These are phyloP conservation scores for Chrysanthemum seticuspe DNA, from an alignment of 129 eudicot species.

Conservation along the genomic window DNA sequence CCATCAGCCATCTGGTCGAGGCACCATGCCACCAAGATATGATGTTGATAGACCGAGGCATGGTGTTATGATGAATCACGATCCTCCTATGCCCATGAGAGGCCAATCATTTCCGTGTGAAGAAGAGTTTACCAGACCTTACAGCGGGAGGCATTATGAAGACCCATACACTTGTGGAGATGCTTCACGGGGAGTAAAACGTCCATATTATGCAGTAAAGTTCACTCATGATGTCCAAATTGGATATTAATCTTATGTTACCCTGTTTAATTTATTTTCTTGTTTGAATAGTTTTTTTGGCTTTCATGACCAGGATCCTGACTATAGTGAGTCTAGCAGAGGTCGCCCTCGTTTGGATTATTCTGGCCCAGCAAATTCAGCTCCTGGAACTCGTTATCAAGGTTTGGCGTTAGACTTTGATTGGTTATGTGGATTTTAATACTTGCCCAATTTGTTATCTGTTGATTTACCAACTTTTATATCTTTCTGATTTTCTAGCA, in stretches of 20 bases:
- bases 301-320: conserved; percentile 62
- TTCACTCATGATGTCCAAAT: not conserved
- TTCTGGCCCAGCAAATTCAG: conserved; percentile 44
- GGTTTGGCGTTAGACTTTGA: conserved; percentile 36
- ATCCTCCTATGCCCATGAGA: conserved; percentile 43
- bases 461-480: conserved; percentile 3
- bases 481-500: conserved; percentile 41
- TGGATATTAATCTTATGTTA: too few relatives aligned
- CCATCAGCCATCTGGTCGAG: conserved; percentile 39
- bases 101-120: conserved; percentile 52
- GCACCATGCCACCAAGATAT: conserved; percentile 44
- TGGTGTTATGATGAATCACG: conserved; percentile 35
- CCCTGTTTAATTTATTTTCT: not conserved
- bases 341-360: conserved; percentile 71
- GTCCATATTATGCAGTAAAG: conserved; percentile 65
- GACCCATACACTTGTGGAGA: conserved; percentile 57
- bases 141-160: conserved; percentile 56
- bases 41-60: conserved; percentile 54
- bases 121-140: conserved; percentile 55
- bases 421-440: not conserved
- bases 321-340: conserved; percentile 56
- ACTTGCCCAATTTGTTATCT: not conserved
- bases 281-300: not conserved
- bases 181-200: conserved; percentile 56
- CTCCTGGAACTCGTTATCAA: conserved; percentile 45